A percentile compares a stretch with the other conserved stretches of the same genome.
phyloP scores from a whole-genome alignment of 495 filamentous ascomycete genomes.

The Umbilicaria muhlenbergii region DNA sequence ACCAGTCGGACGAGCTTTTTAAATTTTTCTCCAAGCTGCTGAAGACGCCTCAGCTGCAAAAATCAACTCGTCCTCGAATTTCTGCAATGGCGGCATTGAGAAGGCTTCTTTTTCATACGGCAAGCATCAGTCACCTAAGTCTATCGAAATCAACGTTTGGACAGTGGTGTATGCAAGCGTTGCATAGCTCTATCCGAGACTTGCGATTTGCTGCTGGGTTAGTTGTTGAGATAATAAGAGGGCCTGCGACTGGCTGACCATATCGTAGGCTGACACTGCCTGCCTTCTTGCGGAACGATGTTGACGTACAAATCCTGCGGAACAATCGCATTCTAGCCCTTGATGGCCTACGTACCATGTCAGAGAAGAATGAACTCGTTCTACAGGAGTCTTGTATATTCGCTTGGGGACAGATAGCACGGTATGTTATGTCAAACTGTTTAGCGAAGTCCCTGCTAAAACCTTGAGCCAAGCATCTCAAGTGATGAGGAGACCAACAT shows the following conservation, averaged over 20 bases:
- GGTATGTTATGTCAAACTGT: constrained; percentile 22
- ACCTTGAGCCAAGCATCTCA: constrained; percentile 28
- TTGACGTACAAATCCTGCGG: constrained; percentile 28
- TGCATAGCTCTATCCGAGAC: constrained; percentile 73
- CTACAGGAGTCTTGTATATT: constrained; percentile 73
- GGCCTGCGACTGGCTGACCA: constrained; percentile 15
- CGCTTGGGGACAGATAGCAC: constrained; percentile 68
- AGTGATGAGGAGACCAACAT: constrained; percentile 71
- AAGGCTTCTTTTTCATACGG: constrained; percentile 49
- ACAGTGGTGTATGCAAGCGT: constrained; percentile 63
- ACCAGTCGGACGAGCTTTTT: constrained; percentile 30
- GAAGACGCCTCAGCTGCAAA: constrained; percentile 38
- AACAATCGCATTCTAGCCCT: constrained; percentile 55
- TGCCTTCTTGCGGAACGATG: constrained; percentile 41
- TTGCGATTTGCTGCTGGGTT: constrained; percentile 67
- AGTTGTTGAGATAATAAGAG: constrained; percentile 3
- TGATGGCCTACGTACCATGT: constrained; percentile 51
- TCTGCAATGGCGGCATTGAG: constrained; percentile 56
- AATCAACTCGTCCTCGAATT: constrained; percentile 46
- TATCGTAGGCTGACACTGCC: constrained; percentile 41
- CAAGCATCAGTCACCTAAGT: constrained; percentile 39
- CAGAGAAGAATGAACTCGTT: constrained; percentile 43
- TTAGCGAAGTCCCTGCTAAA: constrained; percentile 4
- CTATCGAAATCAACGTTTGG: constrained; percentile 49
- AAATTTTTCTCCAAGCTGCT: constrained; percentile 40